Percentiles rank a stretch among this genome's conserved stretches.
Conservation (phyloP, 2,329 filamentous ascomycete species). For the Fusarium marasasianum region DNA sequence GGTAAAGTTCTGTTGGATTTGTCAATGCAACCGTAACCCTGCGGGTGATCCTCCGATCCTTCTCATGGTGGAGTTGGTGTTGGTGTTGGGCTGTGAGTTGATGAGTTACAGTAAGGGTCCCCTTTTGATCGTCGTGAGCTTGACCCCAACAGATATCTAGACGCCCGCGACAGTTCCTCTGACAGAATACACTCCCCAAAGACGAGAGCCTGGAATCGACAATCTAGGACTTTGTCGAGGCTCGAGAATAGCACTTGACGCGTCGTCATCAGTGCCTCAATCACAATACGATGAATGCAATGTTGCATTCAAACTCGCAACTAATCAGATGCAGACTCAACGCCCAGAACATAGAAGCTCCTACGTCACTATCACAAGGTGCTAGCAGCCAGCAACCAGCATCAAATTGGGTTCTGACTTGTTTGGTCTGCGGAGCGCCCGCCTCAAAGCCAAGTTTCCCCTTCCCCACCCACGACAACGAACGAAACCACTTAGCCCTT, state of each 20-base stretch:
- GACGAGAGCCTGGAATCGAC: background rate
- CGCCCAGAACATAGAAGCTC: background rate
- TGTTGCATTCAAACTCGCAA: slow-evolving; percentile 20
- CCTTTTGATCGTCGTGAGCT: slow-evolving; percentile 5
- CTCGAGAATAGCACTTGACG: background rate
- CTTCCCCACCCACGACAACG: slow-evolving; percentile 7
- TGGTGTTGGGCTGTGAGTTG: background rate
- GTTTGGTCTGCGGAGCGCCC: slow-evolving; percentile 28
- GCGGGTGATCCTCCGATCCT: slow-evolving; percentile 23
- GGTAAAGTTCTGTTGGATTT: background rate
- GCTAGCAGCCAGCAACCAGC: background rate
- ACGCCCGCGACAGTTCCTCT: background rate
- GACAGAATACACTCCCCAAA: background rate
- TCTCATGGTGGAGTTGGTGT: slow-evolving; percentile 16
- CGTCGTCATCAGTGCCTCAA: slow-evolving; percentile 5
- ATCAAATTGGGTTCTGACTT: slow-evolving; percentile 36
- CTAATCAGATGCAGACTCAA: slow-evolving; percentile 2
- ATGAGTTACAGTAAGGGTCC: slow-evolving; percentile 2
- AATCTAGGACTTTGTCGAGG: background rate
- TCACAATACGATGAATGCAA: slow-evolving; percentile 18
- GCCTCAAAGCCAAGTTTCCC: slow-evolving; percentile 21
- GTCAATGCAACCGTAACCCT: slow-evolving; percentile 14
- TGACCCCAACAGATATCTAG: background rate
- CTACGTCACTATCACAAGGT: slow-evolving; percentile 28
- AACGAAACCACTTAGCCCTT: background rate